Evolutionary conservation across 495 filamentous ascomycete genomes (phyloP).

Genomic region (Xylaria telfairii): DNA sequence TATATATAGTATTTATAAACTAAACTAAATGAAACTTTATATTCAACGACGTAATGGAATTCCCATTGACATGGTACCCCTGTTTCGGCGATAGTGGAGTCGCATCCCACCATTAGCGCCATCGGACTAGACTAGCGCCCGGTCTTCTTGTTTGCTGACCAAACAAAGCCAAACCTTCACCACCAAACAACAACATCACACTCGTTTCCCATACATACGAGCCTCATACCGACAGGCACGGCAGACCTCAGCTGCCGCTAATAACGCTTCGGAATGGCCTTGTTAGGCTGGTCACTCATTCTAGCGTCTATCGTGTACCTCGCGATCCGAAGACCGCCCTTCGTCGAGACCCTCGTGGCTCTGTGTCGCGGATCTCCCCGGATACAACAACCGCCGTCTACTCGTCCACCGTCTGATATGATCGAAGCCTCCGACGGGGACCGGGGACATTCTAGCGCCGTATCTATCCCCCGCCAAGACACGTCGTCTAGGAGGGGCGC

Average conservation of each 20-base stretch:
- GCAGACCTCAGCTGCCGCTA: not conserved
- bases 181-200: not conserved
- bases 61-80: too few relatives aligned
- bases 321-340: slow-evolving; percentile 53
- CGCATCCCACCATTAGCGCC: slow-evolving; percentile 19
- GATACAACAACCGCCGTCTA: slow-evolving; percentile 35
- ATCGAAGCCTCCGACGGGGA: not conserved
- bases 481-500: not conserved
- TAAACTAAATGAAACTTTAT: too few relatives aligned
- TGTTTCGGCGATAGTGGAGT: not conserved
- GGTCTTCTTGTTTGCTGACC: not conserved
- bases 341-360: slow-evolving; percentile 38
- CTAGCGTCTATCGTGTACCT: slow-evolving; percentile 60
- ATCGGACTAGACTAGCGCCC: not conserved
- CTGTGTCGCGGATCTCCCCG: slow-evolving; percentile 33
- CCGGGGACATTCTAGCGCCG: not conserved
- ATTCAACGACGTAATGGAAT: too few relatives aligned
- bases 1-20: too few relatives aligned
- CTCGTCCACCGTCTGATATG: slow-evolving; percentile 30
- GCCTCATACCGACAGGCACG: not conserved
- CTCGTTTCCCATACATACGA: too few relatives aligned
- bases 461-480: not conserved
- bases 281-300: slow-evolving; percentile 60
- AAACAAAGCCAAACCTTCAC: not conserved
- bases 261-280: slow-evolving; percentile 45